A percentile compares a stretch with the other conserved stretches of the same genome.
phyloP scores from a whole-genome alignment of 202 grass and related monocot species.

The Digitaria exilis region DNA sequence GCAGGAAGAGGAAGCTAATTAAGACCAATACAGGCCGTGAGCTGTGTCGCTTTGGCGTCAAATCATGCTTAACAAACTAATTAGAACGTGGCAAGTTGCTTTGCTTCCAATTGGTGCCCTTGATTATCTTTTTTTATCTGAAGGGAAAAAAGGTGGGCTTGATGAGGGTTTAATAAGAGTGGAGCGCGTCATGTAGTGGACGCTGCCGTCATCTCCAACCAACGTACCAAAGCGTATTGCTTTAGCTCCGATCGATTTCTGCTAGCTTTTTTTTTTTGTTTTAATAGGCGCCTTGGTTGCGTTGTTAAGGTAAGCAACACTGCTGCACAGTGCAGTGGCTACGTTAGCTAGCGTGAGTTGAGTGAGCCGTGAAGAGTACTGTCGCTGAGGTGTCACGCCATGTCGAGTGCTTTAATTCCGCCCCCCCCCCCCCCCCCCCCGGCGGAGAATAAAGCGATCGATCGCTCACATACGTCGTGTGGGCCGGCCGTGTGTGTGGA shows the following conservation, averaged over 20 bases:
- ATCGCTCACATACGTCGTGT: neutral
- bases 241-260: neutral
- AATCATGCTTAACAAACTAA: slow-evolving; percentile 13
- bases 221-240: slow-evolving; percentile 26
- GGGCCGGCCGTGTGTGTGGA: neutral
- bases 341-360: neutral
- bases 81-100: slow-evolving; percentile 36
- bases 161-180: neutral
- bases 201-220: slow-evolving; percentile 32
- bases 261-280: slow-evolving; percentile 22
- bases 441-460: neutral
- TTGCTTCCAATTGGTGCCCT: slow-evolving; percentile 10
- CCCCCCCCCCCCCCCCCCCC: too few relatives aligned
- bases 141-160: too few relatives aligned
- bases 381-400: slow-evolving; percentile 37
- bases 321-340: neutral
- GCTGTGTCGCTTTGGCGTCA: neutral
- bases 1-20: neutral
- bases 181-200: neutral
- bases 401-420: slow-evolving; percentile 20
- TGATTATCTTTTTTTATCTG: too few relatives aligned
- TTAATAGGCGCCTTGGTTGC: slow-evolving; percentile 9
- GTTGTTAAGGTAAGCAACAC: slow-evolving; percentile 25
- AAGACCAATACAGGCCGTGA: slow-evolving; percentile 8
- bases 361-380: neutral